phyloP scores from a whole-genome alignment of 192 early-diverging fungal genomes.

The Coemansia sp. region DNA sequence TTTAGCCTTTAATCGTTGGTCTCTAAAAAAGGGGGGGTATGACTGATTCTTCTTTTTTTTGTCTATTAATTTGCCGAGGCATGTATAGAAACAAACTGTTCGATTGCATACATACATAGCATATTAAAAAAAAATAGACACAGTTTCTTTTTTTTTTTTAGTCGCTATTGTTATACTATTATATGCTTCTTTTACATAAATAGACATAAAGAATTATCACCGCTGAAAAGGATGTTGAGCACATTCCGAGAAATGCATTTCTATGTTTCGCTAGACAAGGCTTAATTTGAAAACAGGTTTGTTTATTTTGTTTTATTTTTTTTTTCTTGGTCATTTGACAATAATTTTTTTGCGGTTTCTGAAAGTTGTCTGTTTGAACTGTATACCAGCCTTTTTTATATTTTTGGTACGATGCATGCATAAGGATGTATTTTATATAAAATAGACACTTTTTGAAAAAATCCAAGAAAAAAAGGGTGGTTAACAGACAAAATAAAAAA shows the following conservation, averaged over 20 bases:
- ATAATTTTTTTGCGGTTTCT: neutral
- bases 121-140: neutral
- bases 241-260: constrained; percentile 1
- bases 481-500: no score
- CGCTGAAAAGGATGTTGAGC: neutral
- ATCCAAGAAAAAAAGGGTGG: neutral
- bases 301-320: neutral
- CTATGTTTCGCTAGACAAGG: neutral
- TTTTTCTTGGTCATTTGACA: neutral
- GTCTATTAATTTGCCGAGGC: no score
- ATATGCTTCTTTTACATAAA: neutral
- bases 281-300: neutral
- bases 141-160: neutral
- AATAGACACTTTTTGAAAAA: neutral
- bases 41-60: no score
- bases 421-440: neutral
- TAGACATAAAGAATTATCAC: neutral
- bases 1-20: no score
- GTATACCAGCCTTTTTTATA: neutral
- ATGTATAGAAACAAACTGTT: no score
- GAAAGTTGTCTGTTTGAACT: neutral
- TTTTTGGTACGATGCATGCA: no score
- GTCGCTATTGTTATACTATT: neutral
- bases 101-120: neutral
- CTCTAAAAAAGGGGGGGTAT: no score